Percentiles rank a stretch among this genome's conserved stretches.
Evolutionary conservation across 1,139 yeast species (phyloP).

Genomic region (Lodderomyces orthopsilosis): DNA sequence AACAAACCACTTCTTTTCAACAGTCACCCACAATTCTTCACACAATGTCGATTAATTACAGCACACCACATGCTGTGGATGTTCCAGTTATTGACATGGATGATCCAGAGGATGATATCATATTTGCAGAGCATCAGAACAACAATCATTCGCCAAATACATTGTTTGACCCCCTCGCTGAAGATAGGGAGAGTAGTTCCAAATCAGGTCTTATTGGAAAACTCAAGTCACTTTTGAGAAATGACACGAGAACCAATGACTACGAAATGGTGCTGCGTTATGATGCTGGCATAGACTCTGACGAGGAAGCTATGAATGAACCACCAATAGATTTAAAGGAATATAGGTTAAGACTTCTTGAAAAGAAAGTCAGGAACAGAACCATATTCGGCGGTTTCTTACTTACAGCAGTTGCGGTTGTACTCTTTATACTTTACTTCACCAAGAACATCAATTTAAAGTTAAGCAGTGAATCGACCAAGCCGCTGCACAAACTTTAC

Average conservation of each 20-base stretch:
- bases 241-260: constrained; percentile 6
- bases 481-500: constrained; percentile 22
- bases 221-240: constrained; percentile 11
- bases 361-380: constrained; percentile 13
- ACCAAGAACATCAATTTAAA: constrained; percentile 52
- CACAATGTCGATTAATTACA: constrained; percentile 5
- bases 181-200: not conserved
- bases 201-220: constrained; percentile 7
- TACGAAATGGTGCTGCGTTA: constrained; percentile 15
- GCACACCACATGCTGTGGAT: constrained; percentile 42
- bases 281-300: constrained; percentile 9
- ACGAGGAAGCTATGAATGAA: constrained; percentile 4
- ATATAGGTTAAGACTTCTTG: constrained; percentile 12
- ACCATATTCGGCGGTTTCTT: constrained; percentile 11
- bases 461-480: constrained; percentile 11
- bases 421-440: constrained; percentile 9
- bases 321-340: constrained; percentile 14
- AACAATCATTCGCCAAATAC: not conserved
- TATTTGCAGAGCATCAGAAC: constrained; percentile 15
- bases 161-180: constrained; percentile 3
- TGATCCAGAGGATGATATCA: constrained; percentile 47
- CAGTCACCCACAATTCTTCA: not conserved
- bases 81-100: constrained; percentile 60
- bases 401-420: constrained; percentile 8
- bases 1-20: not conserved